These are phyloP conservation scores for Epichloe uncinata DNA, from an alignment of 2,329 filamentous ascomycete species.

Conservation along the genomic window DNA sequence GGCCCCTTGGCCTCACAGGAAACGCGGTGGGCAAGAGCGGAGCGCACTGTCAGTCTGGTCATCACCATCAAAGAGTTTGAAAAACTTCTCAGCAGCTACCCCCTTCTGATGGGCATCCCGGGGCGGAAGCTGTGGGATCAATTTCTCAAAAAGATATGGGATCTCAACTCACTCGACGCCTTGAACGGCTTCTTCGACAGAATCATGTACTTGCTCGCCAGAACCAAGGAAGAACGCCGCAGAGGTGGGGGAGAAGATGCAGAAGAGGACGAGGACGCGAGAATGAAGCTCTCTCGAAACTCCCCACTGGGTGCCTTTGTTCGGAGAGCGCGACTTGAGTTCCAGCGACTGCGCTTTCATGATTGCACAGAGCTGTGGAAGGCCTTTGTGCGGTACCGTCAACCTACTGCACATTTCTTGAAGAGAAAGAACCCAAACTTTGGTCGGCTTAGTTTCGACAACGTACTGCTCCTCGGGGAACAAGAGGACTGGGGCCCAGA, in stretches of 20 bases:
- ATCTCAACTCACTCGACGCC: conserved; percentile 66
- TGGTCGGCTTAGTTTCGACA: conserved; percentile 42
- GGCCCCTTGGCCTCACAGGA: conserved; percentile 15
- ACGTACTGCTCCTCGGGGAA: conserved; percentile 36
- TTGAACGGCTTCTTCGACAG: conserved; percentile 64
- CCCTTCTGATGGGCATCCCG: conserved; percentile 45
- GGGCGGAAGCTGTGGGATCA: conserved; percentile 79
- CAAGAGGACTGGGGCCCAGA: conserved; percentile 33
- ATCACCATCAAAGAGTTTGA: conserved; percentile 46
- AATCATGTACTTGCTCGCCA: conserved; percentile 44
- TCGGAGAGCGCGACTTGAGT: conserved; percentile 64
- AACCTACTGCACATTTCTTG: conserved; percentile 55
- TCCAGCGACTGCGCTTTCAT: conserved; percentile 65
- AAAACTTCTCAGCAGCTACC: conserved; percentile 37
- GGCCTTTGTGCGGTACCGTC: conserved; percentile 66
- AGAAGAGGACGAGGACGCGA: conserved; percentile 27
- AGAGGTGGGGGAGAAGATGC: conserved; percentile 31
- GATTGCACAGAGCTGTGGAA: conserved; percentile 71
- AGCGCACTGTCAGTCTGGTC: conserved; percentile 37
- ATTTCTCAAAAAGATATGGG: conserved; percentile 75
- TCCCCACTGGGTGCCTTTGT: conserved; percentile 77
- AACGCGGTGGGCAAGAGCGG: conserved; percentile 33
- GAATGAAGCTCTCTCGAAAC: conserved; percentile 51
- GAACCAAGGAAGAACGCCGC: conserved; percentile 47
- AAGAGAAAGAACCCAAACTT: conserved; percentile 49